Evolutionary conservation across 306 rosid genomes (phyloP), one percentile per base, ranked within the genome.

Genomic region (Quillaja saponaria): DNA sequence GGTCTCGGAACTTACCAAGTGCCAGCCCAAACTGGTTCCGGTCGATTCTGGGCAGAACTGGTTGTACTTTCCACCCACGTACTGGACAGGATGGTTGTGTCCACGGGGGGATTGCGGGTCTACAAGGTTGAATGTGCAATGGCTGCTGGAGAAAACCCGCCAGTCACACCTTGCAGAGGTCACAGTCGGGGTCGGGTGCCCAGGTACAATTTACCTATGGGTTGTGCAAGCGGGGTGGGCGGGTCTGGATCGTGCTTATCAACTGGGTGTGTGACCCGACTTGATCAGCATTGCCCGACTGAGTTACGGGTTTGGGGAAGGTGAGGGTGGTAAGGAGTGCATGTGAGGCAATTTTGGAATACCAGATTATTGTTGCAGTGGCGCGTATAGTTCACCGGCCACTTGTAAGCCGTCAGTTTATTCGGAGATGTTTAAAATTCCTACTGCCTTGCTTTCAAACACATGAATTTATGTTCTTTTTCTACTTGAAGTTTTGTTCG

Each of bases 51-150:
- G 95, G 79, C 42, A 64, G 96, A 46, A 77, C 91, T 42, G 81
- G 80, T 28, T 89, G 95, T 59, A 37, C n/a, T 0, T 81, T 84
- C 34, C 82, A 89, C 78, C 68, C 80, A 3, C 45, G 21, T 44
- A 83, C 81, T 0, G 77, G 82, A 9, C 81, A 68, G 8, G 86
- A 86, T 3, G 61, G 52, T 17, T 89, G 96, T 64, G 14, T 25
- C n/a, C 66, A 86, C 91, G n/a, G 1, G 88, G 64, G 8, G 90
- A 89, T 68, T 86, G 95, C 19, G 90, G 91, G 10, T 81, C 95
- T 49, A 72, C 59, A 85, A 78, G 49, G 34, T 74, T 0, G 69
- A 84, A n/a, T n/a, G n/a, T 89, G 96, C 75, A 80, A 80, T 20
- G 95, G 96, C 0, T n/a, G 72, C 74, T 11, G 95, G 91, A 28